A percentile compares a stretch with the other conserved stretches of the same genome.
phyloP scores from a whole-genome alignment of 2,329 filamentous ascomycete species.

The Colletotrichum chrysophilum region DNA sequence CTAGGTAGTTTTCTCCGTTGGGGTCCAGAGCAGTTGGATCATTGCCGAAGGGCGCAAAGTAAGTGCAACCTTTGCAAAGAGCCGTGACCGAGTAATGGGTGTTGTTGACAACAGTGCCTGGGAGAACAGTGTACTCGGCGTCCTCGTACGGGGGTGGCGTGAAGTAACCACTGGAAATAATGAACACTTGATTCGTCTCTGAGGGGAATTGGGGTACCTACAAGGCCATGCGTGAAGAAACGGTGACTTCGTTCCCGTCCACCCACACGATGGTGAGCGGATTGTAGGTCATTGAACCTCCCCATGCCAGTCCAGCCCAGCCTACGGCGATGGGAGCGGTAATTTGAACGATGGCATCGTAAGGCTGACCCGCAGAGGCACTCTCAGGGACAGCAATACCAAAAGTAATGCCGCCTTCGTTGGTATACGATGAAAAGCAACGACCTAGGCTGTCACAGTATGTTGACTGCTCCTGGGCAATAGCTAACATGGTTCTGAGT shows the following conservation, averaged over 20 bases:
- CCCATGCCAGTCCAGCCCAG: slow-evolving; percentile 51
- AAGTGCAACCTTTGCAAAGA: slow-evolving; percentile 43
- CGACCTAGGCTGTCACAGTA: slow-evolving; percentile 26
- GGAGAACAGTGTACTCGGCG: slow-evolving; percentile 36
- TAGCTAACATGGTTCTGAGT: not conserved
- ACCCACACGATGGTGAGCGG: slow-evolving; percentile 47
- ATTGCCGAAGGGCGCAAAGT: slow-evolving; percentile 46
- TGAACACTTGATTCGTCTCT: not conserved
- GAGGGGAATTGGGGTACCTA: slow-evolving; percentile 21
- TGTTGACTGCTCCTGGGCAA: slow-evolving; percentile 1
- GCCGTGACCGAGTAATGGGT: slow-evolving; percentile 40
- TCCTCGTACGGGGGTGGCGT: slow-evolving; percentile 33
- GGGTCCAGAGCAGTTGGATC: slow-evolving; percentile 43
- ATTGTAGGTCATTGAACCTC: slow-evolving; percentile 48
- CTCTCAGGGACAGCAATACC: slow-evolving; percentile 41
- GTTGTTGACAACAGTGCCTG: slow-evolving; percentile 36
- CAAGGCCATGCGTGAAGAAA: slow-evolving; percentile 41
- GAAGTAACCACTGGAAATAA: slow-evolving; percentile 36
- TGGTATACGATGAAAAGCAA: slow-evolving; percentile 29
- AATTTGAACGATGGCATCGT: slow-evolving; percentile 47
- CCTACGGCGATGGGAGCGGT: slow-evolving; percentile 43
- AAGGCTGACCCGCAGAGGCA: slow-evolving; percentile 30
- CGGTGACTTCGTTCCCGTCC: slow-evolving; percentile 40
- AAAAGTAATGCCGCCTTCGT: slow-evolving; percentile 30
- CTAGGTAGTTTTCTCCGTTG: slow-evolving; percentile 39